Percentiles rank a stretch among this genome's conserved stretches.
Conservation (phyloP, 108 stramenopile genomes). For the Cyclotella kingstonii region DNA sequence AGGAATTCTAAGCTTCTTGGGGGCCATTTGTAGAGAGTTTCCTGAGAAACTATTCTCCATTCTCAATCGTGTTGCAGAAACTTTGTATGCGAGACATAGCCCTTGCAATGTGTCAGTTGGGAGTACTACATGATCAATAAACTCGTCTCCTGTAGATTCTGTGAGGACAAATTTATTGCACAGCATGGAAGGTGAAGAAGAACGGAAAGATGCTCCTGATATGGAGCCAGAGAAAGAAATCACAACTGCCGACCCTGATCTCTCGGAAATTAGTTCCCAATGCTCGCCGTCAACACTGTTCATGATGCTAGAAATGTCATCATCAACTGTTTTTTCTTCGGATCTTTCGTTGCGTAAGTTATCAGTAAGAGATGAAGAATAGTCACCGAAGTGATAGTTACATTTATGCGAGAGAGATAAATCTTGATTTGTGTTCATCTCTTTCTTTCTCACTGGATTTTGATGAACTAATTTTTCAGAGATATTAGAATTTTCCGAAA, state of each 20-base stretch:
- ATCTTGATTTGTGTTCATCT: too few species aligned
- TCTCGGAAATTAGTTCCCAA: constrained; percentile 45
- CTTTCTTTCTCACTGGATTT: too few species aligned
- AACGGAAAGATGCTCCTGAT: constrained; percentile 14
- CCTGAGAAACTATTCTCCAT: constrained; percentile 83
- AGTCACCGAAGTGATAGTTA: too few species aligned
- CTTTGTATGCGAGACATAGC: constrained; percentile 81
- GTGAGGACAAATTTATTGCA: constrained; percentile 42
- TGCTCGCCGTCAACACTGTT: constrained; percentile 1
- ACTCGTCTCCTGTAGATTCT: constrained; percentile 20
- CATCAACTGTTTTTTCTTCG: constrained; percentile 25
- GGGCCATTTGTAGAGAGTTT: constrained; percentile 65
- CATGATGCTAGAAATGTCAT: background rate
- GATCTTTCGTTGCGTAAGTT: too few species aligned
- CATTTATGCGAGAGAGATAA: too few species aligned
- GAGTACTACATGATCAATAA: constrained; percentile 76
- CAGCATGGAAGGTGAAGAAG: constrained; percentile 23
- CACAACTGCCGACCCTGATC: constrained; percentile 34
- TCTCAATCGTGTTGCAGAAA: constrained; percentile 57
- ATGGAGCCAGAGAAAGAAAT: constrained; percentile 35
- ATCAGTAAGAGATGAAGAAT: too few species aligned
- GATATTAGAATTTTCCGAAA: too few species aligned
- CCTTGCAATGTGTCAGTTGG: constrained; percentile 89
- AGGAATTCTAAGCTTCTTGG: constrained; percentile 80
- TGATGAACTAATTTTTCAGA: too few species aligned